Percentiles rank a stretch among this genome's conserved stretches.
Conservation (phyloP, 495 filamentous ascomycete species). For the Neurospora sublineolata region DNA sequence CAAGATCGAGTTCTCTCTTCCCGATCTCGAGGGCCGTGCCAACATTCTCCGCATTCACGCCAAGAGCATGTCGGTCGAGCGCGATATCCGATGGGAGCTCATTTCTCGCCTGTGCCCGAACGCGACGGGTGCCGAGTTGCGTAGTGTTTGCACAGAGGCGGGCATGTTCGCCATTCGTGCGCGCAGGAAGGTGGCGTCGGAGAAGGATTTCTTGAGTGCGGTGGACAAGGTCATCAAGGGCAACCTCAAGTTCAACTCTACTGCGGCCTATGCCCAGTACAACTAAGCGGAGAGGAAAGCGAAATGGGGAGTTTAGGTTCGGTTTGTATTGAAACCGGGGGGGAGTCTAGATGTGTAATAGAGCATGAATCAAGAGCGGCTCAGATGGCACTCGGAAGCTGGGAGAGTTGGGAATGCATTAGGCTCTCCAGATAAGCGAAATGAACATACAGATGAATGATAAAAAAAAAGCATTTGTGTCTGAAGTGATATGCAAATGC, state of each 20-base stretch:
- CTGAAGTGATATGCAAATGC: neutral
- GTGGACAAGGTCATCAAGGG: conserved; percentile 99
- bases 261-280: conserved; percentile 97
- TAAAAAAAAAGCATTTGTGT: neutral
- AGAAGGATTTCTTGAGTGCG: conserved; percentile 97
- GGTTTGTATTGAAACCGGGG: neutral
- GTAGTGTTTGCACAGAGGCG: conserved; percentile 95
- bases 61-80: conserved; percentile 98
- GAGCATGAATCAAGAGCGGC: neutral
- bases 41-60: conserved; percentile 98
- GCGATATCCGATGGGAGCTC: conserved; percentile 96
- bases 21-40: conserved; percentile 89
- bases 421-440: neutral
- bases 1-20: conserved; percentile 97
- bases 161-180: conserved; percentile 98
- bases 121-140: conserved; percentile 86
- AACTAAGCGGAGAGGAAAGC: conserved; percentile 46
- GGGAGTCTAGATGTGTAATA: conserved; percentile 17
- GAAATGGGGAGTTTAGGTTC: neutral
- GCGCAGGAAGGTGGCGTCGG: conserved; percentile 91
- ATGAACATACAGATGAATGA: neutral
- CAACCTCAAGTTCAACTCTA: conserved; percentile 98
- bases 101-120: conserved; percentile 96
- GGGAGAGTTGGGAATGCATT: neutral
- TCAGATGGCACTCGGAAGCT: neutral